Evolutionary conservation across 108 stramenopile species (phyloP).

Genomic region (Skeletonema costatum): DNA sequence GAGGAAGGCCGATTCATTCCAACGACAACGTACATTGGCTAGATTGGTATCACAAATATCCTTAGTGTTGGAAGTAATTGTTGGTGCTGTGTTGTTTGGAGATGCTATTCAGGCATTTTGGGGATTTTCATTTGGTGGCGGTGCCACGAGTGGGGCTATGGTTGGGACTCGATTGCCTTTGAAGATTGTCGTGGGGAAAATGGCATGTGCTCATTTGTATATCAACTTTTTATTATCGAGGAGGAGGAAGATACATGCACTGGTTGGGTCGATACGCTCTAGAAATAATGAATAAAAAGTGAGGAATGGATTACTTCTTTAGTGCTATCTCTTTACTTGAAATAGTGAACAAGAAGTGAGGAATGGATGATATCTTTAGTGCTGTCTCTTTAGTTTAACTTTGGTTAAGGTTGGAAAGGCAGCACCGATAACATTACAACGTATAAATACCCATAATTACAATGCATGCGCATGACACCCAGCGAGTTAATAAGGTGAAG

Average conservation of each 20-base stretch:
- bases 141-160: background rate
- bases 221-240: conserved; percentile 72
- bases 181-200: conserved; percentile 32
- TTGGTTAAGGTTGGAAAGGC: too few relatives aligned
- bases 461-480: too few relatives aligned
- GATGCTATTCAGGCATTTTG: conserved; percentile 58
- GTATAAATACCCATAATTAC: too few relatives aligned
- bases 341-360: too few relatives aligned
- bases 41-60: conserved; percentile 63
- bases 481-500: background rate
- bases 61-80: conserved; percentile 58
- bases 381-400: too few relatives aligned
- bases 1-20: conserved; percentile 64
- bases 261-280: conserved; percentile 44
- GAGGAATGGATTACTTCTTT: too few relatives aligned
- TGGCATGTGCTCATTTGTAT: conserved; percentile 67
- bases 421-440: too few relatives aligned
- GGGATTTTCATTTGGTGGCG: conserved; percentile 24
- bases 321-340: too few relatives aligned
- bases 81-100: conserved; percentile 54
- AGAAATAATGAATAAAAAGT: background rate
- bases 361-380: too few relatives aligned
- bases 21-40: conserved; percentile 72
- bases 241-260: conserved; percentile 52
- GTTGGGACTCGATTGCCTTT: conserved; percentile 38